Conservation (phyloP, 805 yeast genomes). For the Kockiozyma suomiensis region DNA sequence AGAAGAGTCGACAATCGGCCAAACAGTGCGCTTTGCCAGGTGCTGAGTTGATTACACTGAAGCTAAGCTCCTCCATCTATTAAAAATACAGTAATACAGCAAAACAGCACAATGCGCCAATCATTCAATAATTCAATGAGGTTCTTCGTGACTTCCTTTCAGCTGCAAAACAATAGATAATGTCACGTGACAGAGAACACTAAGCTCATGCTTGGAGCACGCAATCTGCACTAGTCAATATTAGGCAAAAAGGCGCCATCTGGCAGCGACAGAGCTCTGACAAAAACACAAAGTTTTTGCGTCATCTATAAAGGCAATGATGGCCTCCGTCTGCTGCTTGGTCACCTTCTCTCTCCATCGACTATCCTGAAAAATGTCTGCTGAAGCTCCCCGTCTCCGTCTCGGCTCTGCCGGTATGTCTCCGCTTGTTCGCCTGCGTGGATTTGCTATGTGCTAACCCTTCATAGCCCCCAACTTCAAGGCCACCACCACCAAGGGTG, state of each 20-base stretch:
- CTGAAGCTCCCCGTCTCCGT: slow-evolving; percentile 33
- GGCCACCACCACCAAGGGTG: slow-evolving; percentile 81
- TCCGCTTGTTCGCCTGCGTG: not conserved
- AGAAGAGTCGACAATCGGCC: too few relatives aligned
- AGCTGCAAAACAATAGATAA: too few relatives aligned
- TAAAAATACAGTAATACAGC: too few relatives aligned
- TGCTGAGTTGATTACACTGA: too few relatives aligned
- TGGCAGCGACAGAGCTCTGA: not conserved
- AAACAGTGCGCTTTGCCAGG: too few relatives aligned
- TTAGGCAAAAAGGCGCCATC: slow-evolving; percentile 8
- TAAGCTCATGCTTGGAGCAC: slow-evolving; percentile 11
- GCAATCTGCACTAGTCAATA: slow-evolving; percentile 23
- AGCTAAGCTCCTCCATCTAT: too few relatives aligned
- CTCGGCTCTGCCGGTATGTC: slow-evolving; percentile 27
- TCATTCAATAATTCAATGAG: too few relatives aligned
- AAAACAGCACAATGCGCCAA: too few relatives aligned
- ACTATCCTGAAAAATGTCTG: slow-evolving; percentile 11
- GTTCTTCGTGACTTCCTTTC: too few relatives aligned
- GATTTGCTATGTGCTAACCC: not conserved
- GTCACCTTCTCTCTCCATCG: not conserved
- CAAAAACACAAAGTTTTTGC: not conserved
- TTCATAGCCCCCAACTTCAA: slow-evolving; percentile 85
- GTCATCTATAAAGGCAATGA: not conserved
- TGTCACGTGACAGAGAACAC: too few relatives aligned
- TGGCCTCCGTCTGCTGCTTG: not conserved